A percentile compares a stretch with the other conserved stretches of the same genome.
Conservation (phyloP, 2,329 filamentous ascomycete species). For the Trichophyton equinum region DNA sequence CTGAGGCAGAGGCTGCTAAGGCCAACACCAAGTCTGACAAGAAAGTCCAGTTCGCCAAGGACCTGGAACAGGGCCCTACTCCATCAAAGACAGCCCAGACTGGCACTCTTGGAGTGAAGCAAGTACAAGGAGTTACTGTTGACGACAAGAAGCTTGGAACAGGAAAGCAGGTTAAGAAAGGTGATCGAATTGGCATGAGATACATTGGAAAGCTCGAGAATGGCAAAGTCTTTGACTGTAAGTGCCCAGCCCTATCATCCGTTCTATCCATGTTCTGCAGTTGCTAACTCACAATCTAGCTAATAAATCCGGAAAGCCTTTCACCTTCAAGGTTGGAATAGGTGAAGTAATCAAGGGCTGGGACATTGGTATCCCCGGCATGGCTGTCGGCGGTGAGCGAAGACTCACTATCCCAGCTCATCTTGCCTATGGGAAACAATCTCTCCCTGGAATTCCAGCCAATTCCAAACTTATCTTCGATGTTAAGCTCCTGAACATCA, state of each 20-base stretch:
- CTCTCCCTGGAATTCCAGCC: conserved; percentile 68
- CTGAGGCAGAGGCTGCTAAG: conserved; percentile 38
- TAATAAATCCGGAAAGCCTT: conserved; percentile 98
- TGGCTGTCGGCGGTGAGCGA: conserved; percentile 87
- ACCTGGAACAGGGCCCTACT: conserved; percentile 92
- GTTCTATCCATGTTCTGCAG: not conserved
- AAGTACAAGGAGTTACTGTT: conserved; percentile 76
- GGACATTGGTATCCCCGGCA: conserved; percentile 88
- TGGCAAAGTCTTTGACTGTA: conserved; percentile 89
- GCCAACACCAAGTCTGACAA: conserved; percentile 58
- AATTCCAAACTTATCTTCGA: conserved; percentile 93
- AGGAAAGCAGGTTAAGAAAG: conserved; percentile 76
- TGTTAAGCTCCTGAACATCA: conserved; percentile 72
- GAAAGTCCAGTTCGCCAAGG: conserved; percentile 98
- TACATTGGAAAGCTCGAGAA: conserved; percentile 96
- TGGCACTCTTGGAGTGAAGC: conserved; percentile 56
- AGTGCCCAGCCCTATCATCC: conserved; percentile 29
- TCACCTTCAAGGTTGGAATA: conserved; percentile 85
- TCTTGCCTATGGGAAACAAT: conserved; percentile 79
- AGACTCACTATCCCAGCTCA: conserved; percentile 77
- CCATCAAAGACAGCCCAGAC: conserved; percentile 46
- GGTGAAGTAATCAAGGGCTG: conserved; percentile 98
- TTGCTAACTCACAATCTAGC: conserved; percentile 38
- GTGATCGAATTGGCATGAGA: conserved; percentile 81
- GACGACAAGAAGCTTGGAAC: conserved; percentile 90